Evolutionary conservation across 2,329 filamentous ascomycete species (phyloP), one percentile per base, ranked within the genome.

Genomic region (Geosmithia flava): DNA sequence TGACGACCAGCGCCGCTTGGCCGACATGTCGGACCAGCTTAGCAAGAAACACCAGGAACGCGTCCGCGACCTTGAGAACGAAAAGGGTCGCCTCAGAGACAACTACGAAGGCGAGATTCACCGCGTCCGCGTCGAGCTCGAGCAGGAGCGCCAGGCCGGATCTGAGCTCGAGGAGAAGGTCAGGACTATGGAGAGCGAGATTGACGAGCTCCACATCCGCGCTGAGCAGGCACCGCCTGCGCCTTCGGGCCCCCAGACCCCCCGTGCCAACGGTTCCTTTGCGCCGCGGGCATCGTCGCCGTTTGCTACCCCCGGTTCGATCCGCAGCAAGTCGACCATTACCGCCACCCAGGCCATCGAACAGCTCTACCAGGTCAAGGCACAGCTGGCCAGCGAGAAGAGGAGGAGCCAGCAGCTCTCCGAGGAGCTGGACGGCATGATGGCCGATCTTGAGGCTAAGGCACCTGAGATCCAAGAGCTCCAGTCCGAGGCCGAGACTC

Each of bases 381-480:
- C 79, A 48, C 78, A 86, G 56, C 72, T 96, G 33, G 80, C 82
- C 3, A 78, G 75, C 3, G 86, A 95, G 62, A 82, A 83, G 59
- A 77, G 85, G 50, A 79, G 81, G 20, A 88, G 80, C 55, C 80
- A 85, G 53, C 80, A 87, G 59, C 78, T 96, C 11, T 77, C 79
- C 17, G 76, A 81, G 39, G 81, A 91, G 43, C 71, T 97, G 43
- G 87, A 96, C 53, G 86, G 93, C 50, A 87, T 96, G 70, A 79
- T 96, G 50, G 76, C 81, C 39, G 84, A 90, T 50, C 68, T 97
- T 39, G 90, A 98, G 62, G 83, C 83, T 20, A 90, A 87, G 62
- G 82, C 84, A 23, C 93, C 93, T 0, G 89, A 96, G 58, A 79
- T 96, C 29, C 83, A 95, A 52, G 90, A 97, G 55, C 70, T 95